Percentiles rank a stretch among this genome's conserved stretches.
Evolutionary conservation across 2,329 filamentous ascomycete genomes (phyloP).

Genomic region (Diplodia sapinea): DNA sequence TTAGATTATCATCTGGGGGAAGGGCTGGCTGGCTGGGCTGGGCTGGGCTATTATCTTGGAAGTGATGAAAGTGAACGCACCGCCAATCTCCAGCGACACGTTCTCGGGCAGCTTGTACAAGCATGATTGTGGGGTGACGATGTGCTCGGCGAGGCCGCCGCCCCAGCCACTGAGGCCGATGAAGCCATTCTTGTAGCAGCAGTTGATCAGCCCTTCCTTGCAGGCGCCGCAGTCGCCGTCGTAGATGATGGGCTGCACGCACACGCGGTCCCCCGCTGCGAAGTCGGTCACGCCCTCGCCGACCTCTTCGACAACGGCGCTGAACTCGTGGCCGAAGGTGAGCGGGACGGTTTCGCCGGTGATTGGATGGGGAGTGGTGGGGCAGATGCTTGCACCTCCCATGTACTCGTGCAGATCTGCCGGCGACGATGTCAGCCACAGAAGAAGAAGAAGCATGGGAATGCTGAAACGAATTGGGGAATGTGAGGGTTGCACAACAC

Average conservation of each 20-base stretch:
- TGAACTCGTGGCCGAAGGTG: slow-evolving; percentile 62
- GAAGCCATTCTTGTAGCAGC: slow-evolving; percentile 61
- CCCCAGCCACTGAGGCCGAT: slow-evolving; percentile 61
- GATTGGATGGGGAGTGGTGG: slow-evolving; percentile 60
- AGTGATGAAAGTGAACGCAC: slow-evolving; percentile 33
- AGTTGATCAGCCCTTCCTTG: slow-evolving; percentile 59
- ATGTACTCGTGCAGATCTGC: slow-evolving; percentile 56
- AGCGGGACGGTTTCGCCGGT: slow-evolving; percentile 59
- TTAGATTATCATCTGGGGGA: too few species aligned
- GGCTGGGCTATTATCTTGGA: neutral
- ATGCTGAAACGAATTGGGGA: neutral
- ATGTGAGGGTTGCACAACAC: slow-evolving; percentile 1
- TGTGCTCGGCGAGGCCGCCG: slow-evolving; percentile 59
- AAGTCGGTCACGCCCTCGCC: slow-evolving; percentile 57
- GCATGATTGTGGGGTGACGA: slow-evolving; percentile 56
- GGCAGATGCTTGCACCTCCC: slow-evolving; percentile 56
- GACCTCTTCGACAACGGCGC: slow-evolving; percentile 58
- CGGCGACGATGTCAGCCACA: neutral
- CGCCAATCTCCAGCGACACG: slow-evolving; percentile 57
- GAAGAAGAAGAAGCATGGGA: neutral
- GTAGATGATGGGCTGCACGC: slow-evolving; percentile 61
- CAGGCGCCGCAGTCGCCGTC: slow-evolving; percentile 60
- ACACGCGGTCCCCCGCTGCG: slow-evolving; percentile 56
- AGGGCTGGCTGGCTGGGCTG: too few species aligned
- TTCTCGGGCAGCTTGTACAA: slow-evolving; percentile 58